Evolutionary conservation across 2,329 filamentous ascomycete genomes (phyloP), one percentile per base, ranked within the genome.

Genomic region (Pyrenophora tritici-repentis): DNA sequence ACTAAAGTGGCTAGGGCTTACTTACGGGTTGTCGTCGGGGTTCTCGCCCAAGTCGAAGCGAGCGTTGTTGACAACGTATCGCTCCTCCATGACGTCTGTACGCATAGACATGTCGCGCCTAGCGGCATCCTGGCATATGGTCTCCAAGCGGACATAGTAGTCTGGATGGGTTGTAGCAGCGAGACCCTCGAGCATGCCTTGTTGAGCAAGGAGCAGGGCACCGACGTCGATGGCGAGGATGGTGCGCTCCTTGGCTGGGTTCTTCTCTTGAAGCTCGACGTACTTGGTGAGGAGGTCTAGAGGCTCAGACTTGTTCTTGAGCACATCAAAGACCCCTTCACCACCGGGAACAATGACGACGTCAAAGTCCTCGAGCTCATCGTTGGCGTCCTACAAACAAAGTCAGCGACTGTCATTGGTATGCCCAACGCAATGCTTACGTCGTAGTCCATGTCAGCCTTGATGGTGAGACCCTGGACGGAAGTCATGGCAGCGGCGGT

Each of bases 51-150:
- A 79, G 65, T 94, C 90, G 73, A 93, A 95, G 63, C 90, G 88
- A 53, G 91, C 86, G 76, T 95, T 94, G 81, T 95, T 95, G 73
- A 95, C 90, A 16, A 95, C 90, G 71, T 94, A 95, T 68, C 90
- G 83, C 68, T 90, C 87, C 68, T 94, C 89, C 67, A 93, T 83
- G 58, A 94, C 88, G 68, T 94, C 89, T 65, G 89, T 91, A 68
- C 89, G 86, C 78, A 91, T 87, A 49, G 85, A 83, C 61, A 88
- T 79, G 72, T 89, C 85, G 57, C 85, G 81, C 50, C 84, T 83
- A 38, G 88, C 83, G 40, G 86, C 84, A 59, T 90, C 86, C 73
- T 88, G 89, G 80, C 88, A 91, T 62, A 91, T 76, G 65, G 86
- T 91, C 80, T 94, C 90, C 68, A 95, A 85, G 60, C 84, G 87